These are phyloP conservation scores for Rhypophila decipiens DNA, from an alignment of 495 filamentous ascomycete species.

Conservation along the genomic window DNA sequence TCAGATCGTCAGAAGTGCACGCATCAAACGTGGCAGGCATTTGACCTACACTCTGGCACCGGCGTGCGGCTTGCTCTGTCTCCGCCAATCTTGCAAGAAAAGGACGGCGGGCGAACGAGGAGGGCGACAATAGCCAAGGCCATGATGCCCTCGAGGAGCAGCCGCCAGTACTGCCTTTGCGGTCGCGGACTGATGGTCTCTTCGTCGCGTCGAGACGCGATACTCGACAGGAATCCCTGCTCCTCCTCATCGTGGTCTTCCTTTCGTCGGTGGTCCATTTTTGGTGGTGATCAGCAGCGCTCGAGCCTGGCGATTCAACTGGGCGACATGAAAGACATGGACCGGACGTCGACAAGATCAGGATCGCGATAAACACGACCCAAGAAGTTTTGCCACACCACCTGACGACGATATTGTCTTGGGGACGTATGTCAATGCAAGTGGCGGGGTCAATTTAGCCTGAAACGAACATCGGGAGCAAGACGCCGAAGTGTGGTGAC, in stretches of 20 bases:
- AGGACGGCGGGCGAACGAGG: not conserved
- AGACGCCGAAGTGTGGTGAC: not conserved
- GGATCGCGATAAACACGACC: not conserved
- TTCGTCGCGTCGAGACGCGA: not conserved
- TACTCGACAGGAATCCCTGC: slow-evolving; percentile 22
- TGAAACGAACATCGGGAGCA: not conserved
- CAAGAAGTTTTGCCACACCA: not conserved
- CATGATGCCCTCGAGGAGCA: slow-evolving; percentile 8
- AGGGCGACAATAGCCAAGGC: not conserved
- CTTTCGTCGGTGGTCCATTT: not conserved
- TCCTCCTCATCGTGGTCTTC: slow-evolving; percentile 20
- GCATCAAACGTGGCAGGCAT: not conserved
- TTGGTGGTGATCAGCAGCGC: not conserved
- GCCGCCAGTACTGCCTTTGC: slow-evolving; percentile 11
- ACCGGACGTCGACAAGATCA: not conserved
- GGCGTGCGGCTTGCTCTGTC: not conserved
- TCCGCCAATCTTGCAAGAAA: not conserved
- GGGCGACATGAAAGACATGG: not conserved
- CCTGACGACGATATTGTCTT: not conserved
- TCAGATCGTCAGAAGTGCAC: not conserved
- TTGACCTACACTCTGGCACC: not conserved
- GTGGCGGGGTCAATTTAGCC: not conserved
- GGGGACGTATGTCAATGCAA: not conserved
- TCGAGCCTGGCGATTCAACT: not conserved
- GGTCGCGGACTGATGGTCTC: slow-evolving; percentile 2